Conservation (phyloP, 805 yeast genomes). For the Hanseniaspora taiwanica region DNA sequence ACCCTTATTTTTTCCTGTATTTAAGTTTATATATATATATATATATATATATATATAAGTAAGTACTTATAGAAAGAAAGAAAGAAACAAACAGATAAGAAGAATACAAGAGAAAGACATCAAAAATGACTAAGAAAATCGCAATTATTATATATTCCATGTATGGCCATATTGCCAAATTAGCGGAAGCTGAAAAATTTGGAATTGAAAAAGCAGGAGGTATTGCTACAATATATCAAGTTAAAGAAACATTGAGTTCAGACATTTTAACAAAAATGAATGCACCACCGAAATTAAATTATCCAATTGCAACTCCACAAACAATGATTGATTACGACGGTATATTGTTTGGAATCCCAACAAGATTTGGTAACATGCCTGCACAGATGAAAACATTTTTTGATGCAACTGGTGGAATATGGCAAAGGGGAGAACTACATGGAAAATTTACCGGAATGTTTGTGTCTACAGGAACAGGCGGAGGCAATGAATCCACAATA, state of each 20-base stretch:
- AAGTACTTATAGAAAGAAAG: neutral
- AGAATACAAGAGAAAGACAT: neutral
- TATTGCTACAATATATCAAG: slow-evolving; percentile 51
- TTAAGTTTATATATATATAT: too few relatives aligned
- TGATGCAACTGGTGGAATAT: slow-evolving; percentile 66
- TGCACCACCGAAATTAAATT: slow-evolving; percentile 49
- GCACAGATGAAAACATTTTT: slow-evolving; percentile 67
- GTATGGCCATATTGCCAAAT: slow-evolving; percentile 60
- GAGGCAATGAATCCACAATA: slow-evolving; percentile 70
- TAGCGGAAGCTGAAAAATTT: slow-evolving; percentile 55
- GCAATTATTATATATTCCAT: slow-evolving; percentile 72
- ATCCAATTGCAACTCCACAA: slow-evolving; percentile 50
- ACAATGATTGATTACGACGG: slow-evolving; percentile 60
- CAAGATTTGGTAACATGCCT: slow-evolving; percentile 73
- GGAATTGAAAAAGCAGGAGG: slow-evolving; percentile 67
- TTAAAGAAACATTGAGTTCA: slow-evolving; percentile 61
- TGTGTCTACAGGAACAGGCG: slow-evolving; percentile 67
- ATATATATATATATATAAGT: too few relatives aligned
- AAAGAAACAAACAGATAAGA: neutral
- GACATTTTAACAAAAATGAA: slow-evolving; percentile 49
- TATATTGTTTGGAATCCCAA: slow-evolving; percentile 72
- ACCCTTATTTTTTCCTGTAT: too few relatives aligned
- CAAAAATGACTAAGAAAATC: slow-evolving; percentile 30
- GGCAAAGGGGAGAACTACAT: slow-evolving; percentile 61
- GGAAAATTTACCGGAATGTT: slow-evolving; percentile 70